Evolutionary conservation across 805 yeast genomes (phyloP), one percentile per base, ranked within the genome.

Genomic region (Candida insectalens): DNA sequence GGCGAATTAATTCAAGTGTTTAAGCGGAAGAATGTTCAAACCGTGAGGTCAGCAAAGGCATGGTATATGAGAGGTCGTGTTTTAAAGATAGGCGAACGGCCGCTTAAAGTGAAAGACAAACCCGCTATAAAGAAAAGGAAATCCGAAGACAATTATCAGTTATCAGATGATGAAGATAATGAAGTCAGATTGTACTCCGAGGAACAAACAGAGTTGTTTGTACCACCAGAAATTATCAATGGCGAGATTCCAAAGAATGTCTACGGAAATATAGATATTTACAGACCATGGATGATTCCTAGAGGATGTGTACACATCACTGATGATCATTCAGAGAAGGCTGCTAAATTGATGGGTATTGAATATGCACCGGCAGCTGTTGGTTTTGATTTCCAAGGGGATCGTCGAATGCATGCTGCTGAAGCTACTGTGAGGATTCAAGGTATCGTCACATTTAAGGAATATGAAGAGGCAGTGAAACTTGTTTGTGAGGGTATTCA

Each of bases 351-450:
- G 1, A 46, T 88, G 8, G 74, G 70, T 1, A 66, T 89, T 5
- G 95, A 84, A 43, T 85, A 67, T 59, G 96, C 95, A 0, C 77
- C 74, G 31, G 97, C 96, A 0, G 88, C 87, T 2, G 77, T 79
- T 2, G 84, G 88, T 0, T 89, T 92, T 58, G 92, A 84, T 36
- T 92, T 83, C 56, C 44, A 43, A 3, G 47, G 50, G 1, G 69
- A 65, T 19, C 55, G 58, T 28, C 51, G 63, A 28, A 53, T 63
- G 19, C 47, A 49, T 23, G n/a, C 17, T 8, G 38, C 45, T 7
- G 43, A 50, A 2, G 76, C 81, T 0, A 76, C 74, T 8, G 89
- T 94, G 0, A 62, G 64, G 34, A 68, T 75, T 27, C 74, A 77
- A 4, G 97, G 97, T 3, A 69, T 85, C 18, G 79, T 92, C 2